Evolutionary conservation across 139 green algal species (phyloP), one percentile per base, ranked within the genome.

Genomic region (Closterium sp.): DNA sequence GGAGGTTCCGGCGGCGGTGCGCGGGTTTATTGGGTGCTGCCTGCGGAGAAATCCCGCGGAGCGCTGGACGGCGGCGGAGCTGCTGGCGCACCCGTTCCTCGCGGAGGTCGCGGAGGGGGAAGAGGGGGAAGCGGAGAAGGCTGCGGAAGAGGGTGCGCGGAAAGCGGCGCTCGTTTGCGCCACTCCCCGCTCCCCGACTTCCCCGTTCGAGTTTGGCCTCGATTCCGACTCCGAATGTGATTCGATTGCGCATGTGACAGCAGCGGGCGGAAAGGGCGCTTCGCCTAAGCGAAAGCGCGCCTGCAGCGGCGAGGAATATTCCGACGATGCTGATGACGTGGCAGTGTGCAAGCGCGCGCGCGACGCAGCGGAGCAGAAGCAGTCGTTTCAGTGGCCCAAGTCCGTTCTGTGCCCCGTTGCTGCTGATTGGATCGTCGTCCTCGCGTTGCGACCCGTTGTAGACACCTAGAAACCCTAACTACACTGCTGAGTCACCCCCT

Each of bases 21-120:
- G 95, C 90, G 95, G 97, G 90, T 99, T 99, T 94, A 96, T 99
- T n/a, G 91, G 87, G 3, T 84, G 87, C 84, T 98, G 97, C 93
- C 93, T 98, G 81, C 94, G 93, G n/a, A 96, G 96, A 90, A 95
- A 95, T 36, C 69, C 88, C 32, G 9, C 34, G 28, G 88, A 91
- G 88, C 43, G 92, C 28, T 90, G 88, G 89, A 93, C 83, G 8
- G 95, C 95, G 33, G 36, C 89, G n/a, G 94, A 96, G 34, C 90
- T 97, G 32, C 88, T 97, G 33, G 34, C 91, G 84, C 95, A 97
- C 84, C 93, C 92, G 8, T 97, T 97, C 90, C 87, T 97, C 34
- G 85, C 85, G 30, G 81, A 86, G 43, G 43, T 69, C 23, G 43
- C 43, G 43, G 43, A 69, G 43, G 43, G 43, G 43, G 43, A 16